Evolutionary conservation across 345 rosid species (phyloP), one percentile per base, ranked within the genome.

Genomic region (Theobroma cacao): DNA sequence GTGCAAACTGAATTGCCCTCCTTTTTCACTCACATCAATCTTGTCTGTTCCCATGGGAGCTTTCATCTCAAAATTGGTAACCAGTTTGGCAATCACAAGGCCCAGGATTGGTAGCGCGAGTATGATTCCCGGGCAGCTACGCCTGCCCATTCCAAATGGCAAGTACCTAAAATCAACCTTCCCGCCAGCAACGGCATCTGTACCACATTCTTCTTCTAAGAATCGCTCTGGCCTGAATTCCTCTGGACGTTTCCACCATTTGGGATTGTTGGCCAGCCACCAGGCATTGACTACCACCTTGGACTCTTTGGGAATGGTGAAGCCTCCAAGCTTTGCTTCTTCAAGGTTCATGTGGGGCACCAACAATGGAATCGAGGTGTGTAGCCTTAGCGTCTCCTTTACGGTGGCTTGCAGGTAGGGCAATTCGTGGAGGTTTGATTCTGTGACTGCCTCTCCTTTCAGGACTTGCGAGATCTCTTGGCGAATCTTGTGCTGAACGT

Each of bases 271-370:
- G 50, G 92, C 91, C 20, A 89, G 75, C 94, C 94, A 89, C 94
- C 91, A 89, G 3, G 92, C 94, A 9, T 91, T 89, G 26, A 86
- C 91, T 14, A 88, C 88, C 43, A 91, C 89, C 79, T 91, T 91
- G 3, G 91, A 85, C 77, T 91, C 92, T 66, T 52, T 84, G 1
- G 92, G 94, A 45, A 89, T 83, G 28, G 85, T 88, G 81, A 78
- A 89, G 1, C 91, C 87, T 4, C 90, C 88, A 0, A 91, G 80
- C 74, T 86, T 84, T 36, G 89, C 90, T 73, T 91, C 92, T 58
- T 86, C 84, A 2, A 91, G 87, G 82, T 91, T 91, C 94, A 89
- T 89, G 77, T 88, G 92, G 0, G 94, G 92, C 3, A 91, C 94
- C 38, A 91, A 60, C 47, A 91, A 50, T 1, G 94, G 94, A 33